Conservation (phyloP, 2,329 filamentous ascomycete species). For the Salinomyces thailandicus region DNA sequence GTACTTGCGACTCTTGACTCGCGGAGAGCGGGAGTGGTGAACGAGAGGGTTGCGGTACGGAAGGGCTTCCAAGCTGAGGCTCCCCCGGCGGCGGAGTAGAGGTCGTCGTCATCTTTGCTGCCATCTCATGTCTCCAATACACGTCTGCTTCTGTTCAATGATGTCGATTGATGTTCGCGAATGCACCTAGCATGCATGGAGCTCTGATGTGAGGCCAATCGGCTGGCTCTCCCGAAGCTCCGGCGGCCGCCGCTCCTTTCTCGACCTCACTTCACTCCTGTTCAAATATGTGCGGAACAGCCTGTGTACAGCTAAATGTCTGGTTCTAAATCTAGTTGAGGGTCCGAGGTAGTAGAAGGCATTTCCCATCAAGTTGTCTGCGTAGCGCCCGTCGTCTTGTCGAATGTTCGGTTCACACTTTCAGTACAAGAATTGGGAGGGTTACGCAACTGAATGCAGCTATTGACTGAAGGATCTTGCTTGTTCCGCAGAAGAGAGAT, state of each 20-base stretch:
- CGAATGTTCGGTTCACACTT: too few relatives aligned
- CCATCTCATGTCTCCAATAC: conserved; percentile 7
- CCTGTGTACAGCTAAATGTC: neutral
- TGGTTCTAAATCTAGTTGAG: neutral
- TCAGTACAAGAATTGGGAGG: neutral
- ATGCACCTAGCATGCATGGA: neutral
- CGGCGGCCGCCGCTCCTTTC: neutral
- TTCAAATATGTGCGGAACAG: neutral
- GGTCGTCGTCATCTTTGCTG: conserved; percentile 4
- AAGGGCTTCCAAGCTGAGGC: neutral
- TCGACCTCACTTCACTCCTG: neutral
- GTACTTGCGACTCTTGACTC: conserved; percentile 69
- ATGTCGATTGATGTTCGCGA: neutral
- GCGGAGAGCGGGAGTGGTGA: conserved; percentile 68
- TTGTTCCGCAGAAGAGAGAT: too few relatives aligned
- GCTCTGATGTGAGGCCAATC: neutral
- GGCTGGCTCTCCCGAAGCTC: neutral
- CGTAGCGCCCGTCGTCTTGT: too few relatives aligned
- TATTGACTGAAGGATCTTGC: neutral
- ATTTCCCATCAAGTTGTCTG: neutral
- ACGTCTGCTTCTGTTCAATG: neutral
- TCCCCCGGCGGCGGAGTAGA: neutral
- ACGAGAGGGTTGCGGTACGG: conserved; percentile 6
- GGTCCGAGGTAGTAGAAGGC: neutral
- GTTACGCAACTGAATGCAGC: neutral